Evolutionary conservation across 2,329 filamentous ascomycete species (phyloP), one percentile per base, ranked within the genome.

Genomic region (Aspergillus sp.): DNA sequence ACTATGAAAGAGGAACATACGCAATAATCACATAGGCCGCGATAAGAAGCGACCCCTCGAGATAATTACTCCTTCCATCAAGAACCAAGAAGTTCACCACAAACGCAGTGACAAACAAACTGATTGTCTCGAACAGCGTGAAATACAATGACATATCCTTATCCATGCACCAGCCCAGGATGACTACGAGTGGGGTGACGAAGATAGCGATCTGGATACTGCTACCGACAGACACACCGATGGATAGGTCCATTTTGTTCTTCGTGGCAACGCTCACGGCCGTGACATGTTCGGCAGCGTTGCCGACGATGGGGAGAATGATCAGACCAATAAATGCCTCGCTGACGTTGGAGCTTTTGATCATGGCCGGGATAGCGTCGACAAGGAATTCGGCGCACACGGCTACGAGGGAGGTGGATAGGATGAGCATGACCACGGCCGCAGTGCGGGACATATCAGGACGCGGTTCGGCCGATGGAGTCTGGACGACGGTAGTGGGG

Each of bases 31-130:
- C 72, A 59, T 93, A 93, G 3, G 88, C 76, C 35, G 84, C 86
- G 44, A 89, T 85, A 32, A 93, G 67, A 48, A 91, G 69, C 50
- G 82, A 80, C 2, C 87, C 87, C 65, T 93, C 87, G 0, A 91
- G 75, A 72, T 87, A 93, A 57, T 91, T 88, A 52, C 83, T 89
- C 63, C 88, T 81, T 29, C 88, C 88, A 57, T 94, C 88, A 19
- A 83, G 76, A 42, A 94, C 88, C 39, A 94, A 69, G 62, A 94
- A 94, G 63, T 94, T 94, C 48, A 90, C 86, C 32, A 94, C 76
- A 38, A 94, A 79, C 0, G 88, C 86, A 2, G 87, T 82, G 8
- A 93, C 86, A 56, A 94, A 94, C 36, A 94, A 72, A 36, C 86
- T 83, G 26, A 89, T 70, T 2, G 78, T 81, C 61, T 81, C 77